Evolutionary conservation across 768 basidiomycete genomes (phyloP), one percentile per base, ranked within the genome.

Genomic region (Psilocybe tampanensis): DNA sequence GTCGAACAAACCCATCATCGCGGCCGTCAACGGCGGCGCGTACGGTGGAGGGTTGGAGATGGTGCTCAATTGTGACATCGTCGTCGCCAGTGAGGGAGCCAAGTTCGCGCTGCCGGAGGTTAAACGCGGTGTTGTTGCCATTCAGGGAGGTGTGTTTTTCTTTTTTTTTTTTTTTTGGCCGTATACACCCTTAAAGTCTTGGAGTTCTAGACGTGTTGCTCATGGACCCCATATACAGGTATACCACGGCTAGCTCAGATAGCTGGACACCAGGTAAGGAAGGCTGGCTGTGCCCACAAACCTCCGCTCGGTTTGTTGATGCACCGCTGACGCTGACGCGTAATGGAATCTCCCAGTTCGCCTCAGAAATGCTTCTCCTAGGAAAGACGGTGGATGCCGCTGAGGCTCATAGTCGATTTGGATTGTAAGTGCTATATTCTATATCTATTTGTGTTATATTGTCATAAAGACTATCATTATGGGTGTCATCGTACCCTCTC

Each of bases 91-190:
- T 58, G 76, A 84, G 48, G 81, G 84, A 15, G 85, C 90, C 2
- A 82, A 79, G 54, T 90, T 94, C 59, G 89, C 83, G 3, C 75
- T 92, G 22, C 89, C 89, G 0, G 91, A 93, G 62, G 91, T 91
- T 3, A 88, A 85, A 68, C 80, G 88, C 24, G 92, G 92, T 0
- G 90, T 92, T 8, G 65, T 89, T 26, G 90, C 89, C 12, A 72
- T 80, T 12, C 85, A 87, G 64, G 91, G 91, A 65, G 89, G 89
- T 86, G 58, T 52, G 80, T 74, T 17, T 21, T 36, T 8, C 34
- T 39, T 12, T n/a, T 12, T 22, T 22, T 44, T 22, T 44, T 50
- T 32, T 17, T 13, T 32, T 17, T 47, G n/a, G n/a, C 44, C 36
- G 47, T 44, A 43, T 24, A n/a, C n/a, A n/a, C n/a, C n/a, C n/a